Evolutionary conservation across 2,329 filamentous ascomycete genomes (phyloP), one percentile per base, ranked within the genome.

Genomic region (Apiospora kogelbergensis): DNA sequence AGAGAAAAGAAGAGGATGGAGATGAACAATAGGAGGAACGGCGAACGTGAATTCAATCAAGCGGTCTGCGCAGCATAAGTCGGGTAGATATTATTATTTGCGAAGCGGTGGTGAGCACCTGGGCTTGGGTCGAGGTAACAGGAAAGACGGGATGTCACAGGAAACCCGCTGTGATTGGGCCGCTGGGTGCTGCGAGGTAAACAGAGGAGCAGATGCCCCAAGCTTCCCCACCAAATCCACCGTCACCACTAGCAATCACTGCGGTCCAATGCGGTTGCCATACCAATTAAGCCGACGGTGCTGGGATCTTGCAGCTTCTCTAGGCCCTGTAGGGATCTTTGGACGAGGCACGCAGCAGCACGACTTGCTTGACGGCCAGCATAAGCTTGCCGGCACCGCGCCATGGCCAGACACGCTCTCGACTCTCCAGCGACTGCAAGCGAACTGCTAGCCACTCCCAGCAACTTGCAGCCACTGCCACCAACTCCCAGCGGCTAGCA

Each of bases 21-120:
- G 53, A 60, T 60, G 53, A 60, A 60, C 53, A 60, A 60, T 37
- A 60, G 53, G 53, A 60, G 53, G 53, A n/a, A 60, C 53, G 53
- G 11, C 53, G 53, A 60, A 37, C 6, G 53, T 60, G 20, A 37
- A 37, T n/a, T 37, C 53, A 60, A 37, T 30, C 26, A 60, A 37
- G 53, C 53, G 53, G 53, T 60, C 53, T 60, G 53, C 53, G 26
- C 53, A 60, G 53, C 53, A 37, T 30, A 26, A 37, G 53, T 37
- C 26, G 30, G 53, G 53, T 60, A 60, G 53, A 60, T 60, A 60
- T 60, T 60, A 37, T 60, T 60, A 60, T 60, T 60, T 33, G 30
- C 53, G 53, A n/a, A 37, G 53, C 5, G 53, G 53, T 60, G 53
- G 53, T 60, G 53, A 60, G 53, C 26, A 60, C 53, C 37, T 60